Evolutionary conservation across 129 eudicot species (phyloP).

Genomic region (Rutidosis leptorrhynchoides): DNA sequence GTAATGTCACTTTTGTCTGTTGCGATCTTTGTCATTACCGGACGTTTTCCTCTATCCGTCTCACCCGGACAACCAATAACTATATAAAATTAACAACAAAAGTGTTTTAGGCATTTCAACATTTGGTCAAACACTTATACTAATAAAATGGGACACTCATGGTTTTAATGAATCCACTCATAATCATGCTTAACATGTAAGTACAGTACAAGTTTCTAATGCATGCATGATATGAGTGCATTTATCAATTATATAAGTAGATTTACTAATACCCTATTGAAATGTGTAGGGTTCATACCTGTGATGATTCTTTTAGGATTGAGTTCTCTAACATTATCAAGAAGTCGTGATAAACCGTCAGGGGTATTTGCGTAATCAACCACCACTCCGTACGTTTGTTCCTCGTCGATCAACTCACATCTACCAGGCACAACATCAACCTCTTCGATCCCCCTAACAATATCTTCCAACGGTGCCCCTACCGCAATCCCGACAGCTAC

Average conservation of each 20-base stretch:
- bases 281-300: conserved; percentile 60
- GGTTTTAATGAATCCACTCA: too few species aligned
- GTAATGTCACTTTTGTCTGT: conserved; percentile 94
- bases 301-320: conserved; percentile 78
- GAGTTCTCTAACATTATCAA: conserved; percentile 83
- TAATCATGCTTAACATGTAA: too few species aligned
- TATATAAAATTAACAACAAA: conserved; percentile 25
- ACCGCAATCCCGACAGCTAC: conserved; percentile 96
- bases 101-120: conserved; percentile 15
- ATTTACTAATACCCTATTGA: too few species aligned
- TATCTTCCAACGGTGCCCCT: conserved; percentile 93
- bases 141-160: too few species aligned
- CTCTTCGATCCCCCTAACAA: conserved; percentile 97
- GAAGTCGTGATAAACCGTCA: conserved; percentile 80
- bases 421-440: conserved; percentile 97
- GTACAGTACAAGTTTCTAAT: too few species aligned
- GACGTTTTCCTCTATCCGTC: conserved; percentile 88
- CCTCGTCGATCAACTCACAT: conserved; percentile 97
- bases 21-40: conserved; percentile 85
- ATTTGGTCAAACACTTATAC: neutral
- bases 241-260: too few species aligned
- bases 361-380: conserved; percentile 95
- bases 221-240: too few species aligned
- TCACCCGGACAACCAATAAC: conserved; percentile 91
- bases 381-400: conserved; percentile 94